Evolutionary conservation across 1,139 yeast species (phyloP), one percentile per base, ranked within the genome.

Genomic region (Saccharomycopsis hybrid): DNA sequence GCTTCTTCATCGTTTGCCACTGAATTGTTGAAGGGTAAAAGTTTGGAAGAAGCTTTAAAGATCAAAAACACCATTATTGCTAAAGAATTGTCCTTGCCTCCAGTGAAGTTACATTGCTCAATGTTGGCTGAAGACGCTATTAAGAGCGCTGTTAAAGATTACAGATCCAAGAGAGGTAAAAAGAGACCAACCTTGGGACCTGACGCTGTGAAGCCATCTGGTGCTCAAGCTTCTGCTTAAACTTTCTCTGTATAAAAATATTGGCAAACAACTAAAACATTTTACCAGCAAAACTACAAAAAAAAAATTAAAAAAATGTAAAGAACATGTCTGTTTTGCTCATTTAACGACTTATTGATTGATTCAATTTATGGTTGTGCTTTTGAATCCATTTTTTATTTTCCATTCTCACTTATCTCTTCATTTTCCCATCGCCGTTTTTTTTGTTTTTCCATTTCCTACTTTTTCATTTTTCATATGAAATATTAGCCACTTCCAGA

Each of bases 51-150:
- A 64, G 98, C 98, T 18, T 82, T 89, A 53, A 77, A 79, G 65
- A 86, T 90, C 63, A 88, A 88, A 67, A 90, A 90, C 69, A 86
- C 96, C 5, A 85, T 84, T 56, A 90, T 90, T 61, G 97, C 97
- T 41, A 85, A 84, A 69, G 97, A 92, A 67, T 76, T 92, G 60
- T 82, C 94, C 54, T 77, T 92, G 62, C 98, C 98, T 27, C 98
- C 98, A 1, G 98, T 92, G 54, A 92, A 92, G 68, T 77, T 92
- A 62, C 98, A 92, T 67, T 92, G 98, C 68, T 87, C 96, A 18
- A 92, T 92, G 98, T 76, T 92, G 65, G 98, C 98, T 11, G 98
- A 92, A 69, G 98, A 92, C 64, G 97, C 98, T 52, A 92, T 92
- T 67, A 90, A 92, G 75, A 83, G 92, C 49, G 98, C 98, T 25